Evolutionary conservation across 2,329 filamentous ascomycete genomes (phyloP), one percentile per base, ranked within the genome.

Genomic region (Diaporthe longicolla): DNA sequence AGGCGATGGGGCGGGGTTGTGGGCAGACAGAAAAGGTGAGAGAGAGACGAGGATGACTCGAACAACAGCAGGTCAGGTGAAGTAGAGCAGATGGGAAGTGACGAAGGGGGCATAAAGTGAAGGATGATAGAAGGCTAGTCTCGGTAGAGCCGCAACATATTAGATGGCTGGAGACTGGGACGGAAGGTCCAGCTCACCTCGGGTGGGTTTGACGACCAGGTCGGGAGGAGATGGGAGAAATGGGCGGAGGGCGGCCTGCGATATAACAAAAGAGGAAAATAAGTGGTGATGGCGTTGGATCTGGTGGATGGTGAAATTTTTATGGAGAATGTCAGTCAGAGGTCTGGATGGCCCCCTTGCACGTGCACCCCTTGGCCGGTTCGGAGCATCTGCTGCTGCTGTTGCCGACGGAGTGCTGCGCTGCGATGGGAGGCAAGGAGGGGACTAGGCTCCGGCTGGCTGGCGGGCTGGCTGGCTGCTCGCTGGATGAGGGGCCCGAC

Each of bases 101-200:
- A 48, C 32, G 73, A 45, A 50, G 43, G 73, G 52, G 45, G 63
- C 35, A 71, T 57, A 73, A 71, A 59, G 69, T 71, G 59, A 71
- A 63, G 54, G 70, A 71, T 58, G 70, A 59, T 19, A 71, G 57
- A 54, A 63, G 57, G 43, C 48, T 75, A 73, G 59, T 69, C 63
- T 68, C 52, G 63, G 63, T 68, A 54, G 13, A 32, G 73, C 55
- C 45, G 63, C 55, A 57, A 72, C 73, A 74, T 74, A 66, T 48
- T 69, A 73, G 73, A 75, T 70, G 73, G 71, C 68, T 75, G 61
- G 74, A 63, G 57, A 73, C 73, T 73, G 70, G 70, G 73, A 70
- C 66, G 63, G 48, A 74, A 52, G 54, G 61, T 74, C 74, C 72
- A 71, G 72, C 72, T 75, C 72, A 74, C 72, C 72, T 75, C 66